Evolutionary conservation across 192 early-diverging fungal species (phyloP), one percentile per base, ranked within the genome.

Genomic region (Backusella mclennaniae): DNA sequence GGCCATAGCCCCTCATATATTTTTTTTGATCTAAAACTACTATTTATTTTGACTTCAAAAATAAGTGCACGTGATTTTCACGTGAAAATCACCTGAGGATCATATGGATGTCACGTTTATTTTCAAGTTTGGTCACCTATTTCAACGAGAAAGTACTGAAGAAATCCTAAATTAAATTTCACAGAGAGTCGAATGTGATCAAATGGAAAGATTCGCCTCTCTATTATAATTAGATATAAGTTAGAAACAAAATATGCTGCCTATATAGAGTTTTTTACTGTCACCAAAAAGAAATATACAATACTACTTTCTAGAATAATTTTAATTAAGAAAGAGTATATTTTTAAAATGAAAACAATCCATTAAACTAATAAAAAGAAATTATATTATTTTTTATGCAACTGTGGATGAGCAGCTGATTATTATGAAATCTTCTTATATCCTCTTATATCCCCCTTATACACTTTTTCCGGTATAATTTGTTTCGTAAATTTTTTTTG

Each of bases 1-100:
- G 85, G 85, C 85, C 85, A 86, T 75, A 90, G 90, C 82, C 87
- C 90, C 80, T 69, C 67, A 38, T 38, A 21, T 41, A 21, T 11
- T 69, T 23, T 23, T 8, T 26, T 0, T 7, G 0, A 11, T 23
- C 8, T 26, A 21, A 1, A 19, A 26, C 0, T 41, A 69, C 7
- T 69, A 69, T 0, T 35, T 35, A n/a, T 19, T 29, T 5, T 9
- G 0, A 67, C 0, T 15, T 35, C 1, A 29, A 11, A 17, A 35
- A 14, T 31, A 35, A 11, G 0, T 19, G 11, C 66, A 67, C 31
- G 66, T 67, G 29, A 67, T n/a, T 19, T 0, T 6, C 17, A 67
- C 35, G n/a, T 67, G 66, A 19, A 11, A 29, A 2, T 66, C 59
- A 66, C 23, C 5, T 23, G 14, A 44, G 15, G 15, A 44, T 44